Evolutionary conservation across 169 alveolate species (phyloP), one percentile per base, ranked within the genome.

Genomic region (Amoebophrya sp.): DNA sequence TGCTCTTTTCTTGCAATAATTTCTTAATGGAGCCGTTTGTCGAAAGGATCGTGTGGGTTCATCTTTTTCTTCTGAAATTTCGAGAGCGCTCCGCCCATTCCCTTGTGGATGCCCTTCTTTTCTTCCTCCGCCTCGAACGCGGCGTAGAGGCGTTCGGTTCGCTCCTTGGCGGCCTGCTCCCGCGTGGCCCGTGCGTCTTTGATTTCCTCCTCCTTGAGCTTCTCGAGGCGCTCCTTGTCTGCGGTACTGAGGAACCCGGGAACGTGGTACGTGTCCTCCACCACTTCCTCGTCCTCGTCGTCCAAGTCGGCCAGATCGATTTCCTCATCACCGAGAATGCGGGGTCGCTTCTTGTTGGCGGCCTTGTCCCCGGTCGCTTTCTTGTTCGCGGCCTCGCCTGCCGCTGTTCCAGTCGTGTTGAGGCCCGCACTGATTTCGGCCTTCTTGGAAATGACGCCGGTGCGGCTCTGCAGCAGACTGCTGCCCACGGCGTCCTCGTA

Each of bases 401-500:
- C n/a, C n/a, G n/a, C n/a, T n/a, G n/a, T n/a, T n/a, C n/a, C n/a
- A n/a, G n/a, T n/a, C n/a, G n/a, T n/a, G n/a, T n/a, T n/a, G n/a
- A n/a, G n/a, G n/a, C n/a, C n/a, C n/a, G n/a, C n/a, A n/a, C n/a
- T n/a, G n/a, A n/a, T n/a, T n/a, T n/a, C n/a, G n/a, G n/a, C n/a
- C 35, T 66, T 66, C 32, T n/a, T 18, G 32, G 83, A 7, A 25
- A 66, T 66, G 10, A 66, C 83, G 83, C 83, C 83, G 7, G 66
- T 18, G 7, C 18, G 7, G 18, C 18, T 47, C 83, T 2, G 32
- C 38, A 25, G 32, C 38, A 0, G 1, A 7, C 10, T n/a, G 0
- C 83, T 7, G 32, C 18, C 38, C 32, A 66, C 54, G 40, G 25
- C 92, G 33, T 92, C 93, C 93, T 53, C 32, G 66, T 92, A 92